Evolutionary conservation across 2,329 filamentous ascomycete genomes (phyloP).

Genomic region (Penicillium brevicompactum): DNA sequence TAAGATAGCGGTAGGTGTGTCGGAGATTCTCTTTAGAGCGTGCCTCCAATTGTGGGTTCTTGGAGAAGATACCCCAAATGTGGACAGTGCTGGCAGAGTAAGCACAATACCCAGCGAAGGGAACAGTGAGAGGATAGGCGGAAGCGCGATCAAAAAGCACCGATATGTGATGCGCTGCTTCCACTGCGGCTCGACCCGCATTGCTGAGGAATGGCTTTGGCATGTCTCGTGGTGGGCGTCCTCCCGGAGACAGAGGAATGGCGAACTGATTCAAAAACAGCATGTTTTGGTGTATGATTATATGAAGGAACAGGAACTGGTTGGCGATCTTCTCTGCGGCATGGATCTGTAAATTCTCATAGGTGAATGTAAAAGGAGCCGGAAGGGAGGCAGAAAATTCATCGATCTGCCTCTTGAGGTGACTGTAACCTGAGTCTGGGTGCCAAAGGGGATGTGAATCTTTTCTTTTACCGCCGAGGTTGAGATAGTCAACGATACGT

Average conservation of each 20-base stretch:
- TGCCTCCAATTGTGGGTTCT: conserved; percentile 73
- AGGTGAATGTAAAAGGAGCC: conserved; percentile 69
- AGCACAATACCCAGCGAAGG: conserved; percentile 92
- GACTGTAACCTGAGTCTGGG: conserved; percentile 72
- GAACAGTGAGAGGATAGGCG: conserved; percentile 78
- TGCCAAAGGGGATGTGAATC: conserved; percentile 82
- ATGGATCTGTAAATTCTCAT: conserved; percentile 82
- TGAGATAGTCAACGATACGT: conserved; percentile 83
- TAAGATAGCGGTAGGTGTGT: conserved; percentile 85
- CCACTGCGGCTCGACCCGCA: conserved; percentile 73
- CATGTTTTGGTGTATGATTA: conserved; percentile 84
- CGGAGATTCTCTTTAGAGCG: conserved; percentile 81
- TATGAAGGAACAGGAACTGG: conserved; percentile 90
- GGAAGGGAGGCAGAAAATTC: conserved; percentile 72
- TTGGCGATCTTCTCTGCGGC: conserved; percentile 82
- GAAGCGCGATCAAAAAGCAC: conserved; percentile 78
- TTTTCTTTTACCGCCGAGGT: conserved; percentile 80
- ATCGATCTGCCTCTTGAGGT: conserved; percentile 70
- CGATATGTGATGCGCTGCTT: conserved; percentile 85
- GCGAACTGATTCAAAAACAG: conserved; percentile 90
- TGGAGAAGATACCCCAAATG: conserved; percentile 86
- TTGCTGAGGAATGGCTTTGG: conserved; percentile 77
- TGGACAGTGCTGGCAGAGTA: conserved; percentile 95
- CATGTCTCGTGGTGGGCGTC: conserved; percentile 67
- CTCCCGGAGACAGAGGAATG: conserved; percentile 67